These are phyloP conservation scores for Yamadazyma sp. DNA, from an alignment of 1,139 yeast genomes.

Conservation along the genomic window DNA sequence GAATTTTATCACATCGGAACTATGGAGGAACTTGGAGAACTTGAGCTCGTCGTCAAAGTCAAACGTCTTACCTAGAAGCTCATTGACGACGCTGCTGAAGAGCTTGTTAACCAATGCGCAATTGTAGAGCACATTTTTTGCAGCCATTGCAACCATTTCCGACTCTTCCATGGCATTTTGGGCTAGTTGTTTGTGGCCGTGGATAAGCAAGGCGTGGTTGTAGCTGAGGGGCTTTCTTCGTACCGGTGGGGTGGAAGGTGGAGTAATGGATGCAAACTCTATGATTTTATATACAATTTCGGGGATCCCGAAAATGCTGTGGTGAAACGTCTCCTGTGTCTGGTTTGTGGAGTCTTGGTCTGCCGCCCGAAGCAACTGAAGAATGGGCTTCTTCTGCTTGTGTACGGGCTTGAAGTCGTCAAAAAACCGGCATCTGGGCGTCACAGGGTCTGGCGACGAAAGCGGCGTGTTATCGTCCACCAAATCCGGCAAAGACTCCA, in stretches of 20 bases:
- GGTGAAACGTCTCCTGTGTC: too few relatives aligned
- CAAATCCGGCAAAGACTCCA: slow-evolving; percentile 39
- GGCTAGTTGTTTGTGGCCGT: slow-evolving; percentile 56
- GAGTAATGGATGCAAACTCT: slow-evolving; percentile 53
- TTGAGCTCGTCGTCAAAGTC: slow-evolving; percentile 51
- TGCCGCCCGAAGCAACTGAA: too few relatives aligned
- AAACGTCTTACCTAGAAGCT: slow-evolving; percentile 54
- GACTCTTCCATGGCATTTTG: slow-evolving; percentile 41
- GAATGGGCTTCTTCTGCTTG: too few relatives aligned
- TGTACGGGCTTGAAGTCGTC: slow-evolving; percentile 10
- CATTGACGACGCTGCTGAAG: slow-evolving; percentile 59
- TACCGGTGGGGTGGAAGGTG: slow-evolving; percentile 54
- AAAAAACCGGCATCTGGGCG: slow-evolving; percentile 7
- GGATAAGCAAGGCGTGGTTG: slow-evolving; percentile 50
- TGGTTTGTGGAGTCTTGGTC: too few relatives aligned
- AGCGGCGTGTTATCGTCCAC: slow-evolving; percentile 33
- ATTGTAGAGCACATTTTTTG: slow-evolving; percentile 43
- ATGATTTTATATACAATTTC: slow-evolving; percentile 70
- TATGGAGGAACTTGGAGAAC: slow-evolving; percentile 44
- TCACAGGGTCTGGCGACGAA: slow-evolving; percentile 21
- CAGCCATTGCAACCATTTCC: slow-evolving; percentile 4
- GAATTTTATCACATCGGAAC: slow-evolving; percentile 6
- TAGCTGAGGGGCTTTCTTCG: slow-evolving; percentile 69
- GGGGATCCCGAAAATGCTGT: slow-evolving; percentile 69
- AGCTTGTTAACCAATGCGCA: slow-evolving; percentile 69